Evolutionary conservation across 148 eudicot species (phyloP).

Genomic region (Dysphania ambrosioides): DNA sequence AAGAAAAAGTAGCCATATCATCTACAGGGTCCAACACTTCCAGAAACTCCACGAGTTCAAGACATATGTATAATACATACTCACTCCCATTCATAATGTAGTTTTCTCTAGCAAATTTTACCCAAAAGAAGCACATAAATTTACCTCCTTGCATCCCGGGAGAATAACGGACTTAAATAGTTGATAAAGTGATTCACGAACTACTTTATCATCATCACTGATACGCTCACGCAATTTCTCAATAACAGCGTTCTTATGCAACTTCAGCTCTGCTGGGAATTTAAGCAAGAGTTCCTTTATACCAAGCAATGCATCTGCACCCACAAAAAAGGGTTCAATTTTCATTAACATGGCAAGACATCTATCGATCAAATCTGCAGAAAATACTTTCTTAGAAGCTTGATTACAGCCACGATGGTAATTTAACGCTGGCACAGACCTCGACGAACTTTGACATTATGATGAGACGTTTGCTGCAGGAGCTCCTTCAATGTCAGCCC

Average conservation of each 20-base stretch:
- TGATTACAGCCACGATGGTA: neutral
- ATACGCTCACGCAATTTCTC: slow-evolving; percentile 97
- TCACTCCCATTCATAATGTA: too few relatives aligned
- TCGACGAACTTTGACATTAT: slow-evolving; percentile 87
- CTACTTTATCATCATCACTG: slow-evolving; percentile 75
- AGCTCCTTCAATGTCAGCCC: slow-evolving; percentile 92
- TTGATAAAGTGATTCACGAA: slow-evolving; percentile 84
- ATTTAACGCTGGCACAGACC: slow-evolving; percentile 39
- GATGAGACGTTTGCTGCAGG: slow-evolving; percentile 92
- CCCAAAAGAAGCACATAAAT: neutral
- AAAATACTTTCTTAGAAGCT: neutral
- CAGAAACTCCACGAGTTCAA: too few relatives aligned
- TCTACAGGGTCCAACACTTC: too few relatives aligned
- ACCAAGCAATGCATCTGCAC: slow-evolving; percentile 80
- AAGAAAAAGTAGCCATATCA: too few relatives aligned
- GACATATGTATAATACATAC: too few relatives aligned
- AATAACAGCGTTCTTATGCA: slow-evolving; percentile 70
- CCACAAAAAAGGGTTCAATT: neutral
- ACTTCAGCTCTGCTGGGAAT: slow-evolving; percentile 63
- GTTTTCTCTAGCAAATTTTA: too few relatives aligned
- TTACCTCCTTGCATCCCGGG: slow-evolving; percentile 77
- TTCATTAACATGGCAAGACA: neutral
- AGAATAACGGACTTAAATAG: slow-evolving; percentile 72
- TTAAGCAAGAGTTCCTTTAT: slow-evolving; percentile 69
- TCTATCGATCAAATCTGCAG: neutral